Base-by-base conservation (phyloP, 2,329 filamentous ascomycete genomes). In the Trichoderma sp. region DNA sequence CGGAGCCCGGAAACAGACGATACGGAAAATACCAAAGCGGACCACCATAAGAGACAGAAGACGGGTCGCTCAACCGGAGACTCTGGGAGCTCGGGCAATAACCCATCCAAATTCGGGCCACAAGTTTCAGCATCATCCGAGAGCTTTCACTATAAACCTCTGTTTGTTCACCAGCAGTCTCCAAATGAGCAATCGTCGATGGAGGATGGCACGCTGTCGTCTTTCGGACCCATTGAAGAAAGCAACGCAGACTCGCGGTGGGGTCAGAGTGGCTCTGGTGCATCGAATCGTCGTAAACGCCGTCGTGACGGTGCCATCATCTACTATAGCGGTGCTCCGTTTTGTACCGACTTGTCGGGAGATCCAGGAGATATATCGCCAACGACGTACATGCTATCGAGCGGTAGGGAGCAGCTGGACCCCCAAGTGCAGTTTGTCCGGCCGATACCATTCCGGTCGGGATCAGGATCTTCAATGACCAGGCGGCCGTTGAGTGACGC, bases 311-410 rank as follows among this genome's bases (percentile, higher is more conserved):
- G 92, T 9, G 89, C 91, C 1, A 90, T 96, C 71, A 93, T 94
- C 19, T 96, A 94, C 74, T 96, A 94, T 76, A 92, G 86, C 69
- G 91, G 90, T 29, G 90, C 90, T 1, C 87, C 87, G 0, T 97
- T 95, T 76, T 95, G 89, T 76, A 93, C 89, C 1, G 93, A 97
- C 76, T 79, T 95, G 4, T 92, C 89, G 17, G 89, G 90, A 2
- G 90, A 93, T 72, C 81, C 81, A 12, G 83, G 83, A 2, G 83
- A 84, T 25, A 70, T 77, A 1, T 84, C 82, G 0, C 82, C 83
- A 1, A 76, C 82, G 2, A 83, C 84, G 1, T 81, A 85, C 68
- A 78, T 84, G 77, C 79, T 81, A 4, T 83, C 82, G n/a, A 80
- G 80, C 10, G 80, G 78, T 1, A 79, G 80, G 65, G 79, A 79